Conservation (phyloP, 2,329 filamentous ascomycete species). For the Colletotrichum spinosum region DNA sequence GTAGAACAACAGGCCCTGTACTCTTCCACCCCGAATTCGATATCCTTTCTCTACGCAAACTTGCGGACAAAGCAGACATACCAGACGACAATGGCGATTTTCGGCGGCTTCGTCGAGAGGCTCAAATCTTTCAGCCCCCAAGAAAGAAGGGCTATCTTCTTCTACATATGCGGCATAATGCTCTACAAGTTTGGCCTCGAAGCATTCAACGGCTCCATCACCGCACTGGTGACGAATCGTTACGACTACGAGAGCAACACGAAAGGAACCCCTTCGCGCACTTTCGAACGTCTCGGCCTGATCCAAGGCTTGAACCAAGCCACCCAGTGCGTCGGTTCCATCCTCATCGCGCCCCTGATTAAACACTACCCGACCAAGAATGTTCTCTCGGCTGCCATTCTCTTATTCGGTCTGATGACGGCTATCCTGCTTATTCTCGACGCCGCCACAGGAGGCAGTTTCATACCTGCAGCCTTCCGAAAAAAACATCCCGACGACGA, state of each 20-base stretch:
- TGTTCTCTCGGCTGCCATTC: conserved; percentile 55
- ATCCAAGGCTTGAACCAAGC: conserved; percentile 62
- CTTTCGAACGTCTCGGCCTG: conserved; percentile 59
- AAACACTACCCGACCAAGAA: conserved; percentile 59
- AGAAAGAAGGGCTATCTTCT: conserved; percentile 58
- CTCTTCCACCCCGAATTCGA: no score
- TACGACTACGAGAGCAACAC: conserved; percentile 49
- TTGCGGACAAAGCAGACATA: no score
- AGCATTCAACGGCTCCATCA: conserved; percentile 62
- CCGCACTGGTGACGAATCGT: conserved; percentile 60
- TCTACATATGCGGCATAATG: conserved; percentile 63
- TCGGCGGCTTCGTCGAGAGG: conserved; percentile 9
- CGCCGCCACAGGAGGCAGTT: conserved; percentile 58
- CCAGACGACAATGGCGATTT: background rate
- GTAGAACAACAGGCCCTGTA: no score
- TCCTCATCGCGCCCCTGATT: conserved; percentile 62
- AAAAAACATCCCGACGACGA: conserved; percentile 48
- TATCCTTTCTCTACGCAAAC: no score
- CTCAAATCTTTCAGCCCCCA: conserved; percentile 41
- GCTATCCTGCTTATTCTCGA: conserved; percentile 61
- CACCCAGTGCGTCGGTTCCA: conserved; percentile 62
- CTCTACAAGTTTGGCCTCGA: conserved; percentile 64
- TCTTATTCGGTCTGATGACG: conserved; percentile 59
- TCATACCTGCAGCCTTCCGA: conserved; percentile 45
- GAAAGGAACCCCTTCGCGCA: conserved; percentile 39